Conservation (phyloP, 768 basidiomycete species). For the Auriculariales sp. region DNA sequence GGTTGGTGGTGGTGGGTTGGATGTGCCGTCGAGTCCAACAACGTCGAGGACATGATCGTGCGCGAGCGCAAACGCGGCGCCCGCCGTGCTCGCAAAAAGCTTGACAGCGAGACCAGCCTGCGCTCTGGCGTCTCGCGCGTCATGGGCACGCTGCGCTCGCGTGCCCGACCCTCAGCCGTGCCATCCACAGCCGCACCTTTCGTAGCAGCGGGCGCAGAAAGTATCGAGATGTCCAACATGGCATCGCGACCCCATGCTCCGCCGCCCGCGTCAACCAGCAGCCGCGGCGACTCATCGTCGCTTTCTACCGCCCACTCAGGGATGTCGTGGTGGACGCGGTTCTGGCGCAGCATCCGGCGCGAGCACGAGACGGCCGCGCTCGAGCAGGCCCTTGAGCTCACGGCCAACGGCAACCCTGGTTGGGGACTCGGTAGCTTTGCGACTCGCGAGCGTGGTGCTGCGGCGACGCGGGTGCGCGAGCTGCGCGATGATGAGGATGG, state of each 20-base stretch:
- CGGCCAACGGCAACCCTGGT: slow-evolving; percentile 18
- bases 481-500: slow-evolving; percentile 7
- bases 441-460: slow-evolving; percentile 23
- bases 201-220: neutral
- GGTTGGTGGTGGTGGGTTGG: slow-evolving; percentile 99
- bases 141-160: slow-evolving; percentile 3
- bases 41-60: slow-evolving; percentile 48
- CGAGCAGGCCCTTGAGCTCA: slow-evolving; percentile 48
- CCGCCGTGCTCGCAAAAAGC: slow-evolving; percentile 4
- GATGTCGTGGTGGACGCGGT: slow-evolving; percentile 26
- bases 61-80: slow-evolving; percentile 15
- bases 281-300: slow-evolving; percentile 16
- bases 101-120: slow-evolving; percentile 5
- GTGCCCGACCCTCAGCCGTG: neutral
- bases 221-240: neutral
- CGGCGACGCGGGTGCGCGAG: slow-evolving; percentile 16
- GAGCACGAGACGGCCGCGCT: slow-evolving; percentile 58
- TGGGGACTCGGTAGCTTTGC: slow-evolving; percentile 70
- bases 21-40: slow-evolving; percentile 46
- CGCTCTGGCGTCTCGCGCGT: neutral
- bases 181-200: neutral
- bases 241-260: neutral
- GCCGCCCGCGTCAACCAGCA: slow-evolving; percentile 18
- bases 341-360: slow-evolving; percentile 48
- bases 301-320: slow-evolving; percentile 15